Percentiles rank a stretch among this genome's conserved stretches.
Conservation (phyloP, 306 rosid species). For the Ochetophila trinervis region DNA sequence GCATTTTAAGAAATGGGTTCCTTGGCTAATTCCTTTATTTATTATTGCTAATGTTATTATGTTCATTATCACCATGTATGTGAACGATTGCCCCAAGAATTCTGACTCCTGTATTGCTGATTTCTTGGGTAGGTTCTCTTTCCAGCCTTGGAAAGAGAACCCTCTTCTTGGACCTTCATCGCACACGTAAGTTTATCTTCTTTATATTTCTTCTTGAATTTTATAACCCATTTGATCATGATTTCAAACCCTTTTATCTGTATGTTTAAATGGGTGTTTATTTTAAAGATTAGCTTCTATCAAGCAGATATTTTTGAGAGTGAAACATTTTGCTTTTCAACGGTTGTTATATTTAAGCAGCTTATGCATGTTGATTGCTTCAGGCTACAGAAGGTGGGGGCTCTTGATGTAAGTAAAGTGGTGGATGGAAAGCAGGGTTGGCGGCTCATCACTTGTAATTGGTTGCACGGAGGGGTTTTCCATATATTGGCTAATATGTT, state of each 20-base stretch:
- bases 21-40: conserved; percentile 71
- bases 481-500: conserved; percentile 85
- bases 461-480: conserved; percentile 94
- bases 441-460: conserved; percentile 84
- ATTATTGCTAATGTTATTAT: conserved; percentile 54
- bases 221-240: not conserved
- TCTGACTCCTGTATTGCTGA: conserved; percentile 67
- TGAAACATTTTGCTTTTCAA: not conserved
- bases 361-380: conserved; percentile 19
- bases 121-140: conserved; percentile 74
- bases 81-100: conserved; percentile 84
- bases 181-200: conserved; percentile 49
- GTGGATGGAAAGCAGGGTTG: conserved; percentile 72
- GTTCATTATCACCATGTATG: conserved; percentile 75
- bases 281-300: not conserved
- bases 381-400: conserved; percentile 92
- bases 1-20: conserved; percentile 64
- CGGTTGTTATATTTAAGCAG: not conserved
- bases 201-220: not conserved
- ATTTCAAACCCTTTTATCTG: not conserved
- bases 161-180: conserved; percentile 97
- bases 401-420: conserved; percentile 69
- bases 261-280: not conserved
- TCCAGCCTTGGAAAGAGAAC: conserved; percentile 86
- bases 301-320: too few species aligned